Base-by-base conservation (phyloP, 192 early-diverging fungal species). In the Pilaira anomala region DNA sequence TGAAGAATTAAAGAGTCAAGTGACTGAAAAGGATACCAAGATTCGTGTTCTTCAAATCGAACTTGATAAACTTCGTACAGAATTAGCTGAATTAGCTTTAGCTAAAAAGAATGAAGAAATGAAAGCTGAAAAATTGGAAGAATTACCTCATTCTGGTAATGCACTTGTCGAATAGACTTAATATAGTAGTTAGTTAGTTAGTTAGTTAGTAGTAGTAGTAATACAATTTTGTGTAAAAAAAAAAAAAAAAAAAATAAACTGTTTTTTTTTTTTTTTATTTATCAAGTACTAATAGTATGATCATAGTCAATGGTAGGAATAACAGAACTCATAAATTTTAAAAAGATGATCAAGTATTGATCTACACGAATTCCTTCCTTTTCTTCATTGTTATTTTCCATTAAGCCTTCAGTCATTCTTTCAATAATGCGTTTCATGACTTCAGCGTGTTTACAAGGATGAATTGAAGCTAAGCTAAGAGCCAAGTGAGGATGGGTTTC, bases 261-360 rank as follows among this genome's bases (percentile, higher is more conserved):
- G n/a, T n/a, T n/a, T n/a, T n/a, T n/a, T n/a, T n/a, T n/a, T n/a
- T n/a, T n/a, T n/a, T n/a, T 22, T 52, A 52, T 52, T n/a, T 21
- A 60, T 75, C 84, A 89, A 4, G 89, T 83, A 55, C 87, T 87
- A 68, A 91, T 91, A 13, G 92, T 97, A 68, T 93, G 95, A 82
- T 99, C 97, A 75, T 97, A 99, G 77, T 99, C 95, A 53, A 99
- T 95, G 6, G 95, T 97, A 8, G 97, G 97, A 54, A 98, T 80
- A 29, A 99, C 94, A 41, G 89, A 89, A 58, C 88, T 89, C 88
- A 99, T 96, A 66, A 99, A 99, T 78, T 99, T 97, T 63, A 97
- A 78, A 77, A 97, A 97, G 63, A 97, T 87, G 68, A 97, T 83
- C 63, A 99, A 76, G 68, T 97, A 93, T 83, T 95, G 93, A 72